phyloP scores from a whole-genome alignment of 192 early-diverging fungal species.

The Borealophlyctis nickersoniae region DNA sequence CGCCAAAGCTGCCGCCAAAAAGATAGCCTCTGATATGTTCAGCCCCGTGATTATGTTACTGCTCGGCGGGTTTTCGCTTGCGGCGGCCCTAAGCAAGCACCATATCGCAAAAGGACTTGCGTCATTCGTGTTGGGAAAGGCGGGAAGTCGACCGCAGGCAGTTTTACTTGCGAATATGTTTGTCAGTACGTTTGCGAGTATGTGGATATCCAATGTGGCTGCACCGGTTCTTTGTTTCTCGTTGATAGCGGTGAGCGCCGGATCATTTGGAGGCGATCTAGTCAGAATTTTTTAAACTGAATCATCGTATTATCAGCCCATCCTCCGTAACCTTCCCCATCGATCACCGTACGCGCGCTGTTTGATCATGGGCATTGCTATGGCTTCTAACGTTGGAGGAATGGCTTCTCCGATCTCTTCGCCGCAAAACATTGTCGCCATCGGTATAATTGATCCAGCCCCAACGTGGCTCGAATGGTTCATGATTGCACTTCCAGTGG shows the following conservation, averaged over 20 bases:
- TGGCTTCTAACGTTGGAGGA: slow-evolving; percentile 94
- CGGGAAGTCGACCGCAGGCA: slow-evolving; percentile 77
- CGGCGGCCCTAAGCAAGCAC: slow-evolving; percentile 92
- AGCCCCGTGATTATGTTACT: slow-evolving; percentile 94
- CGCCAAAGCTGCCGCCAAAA: slow-evolving; percentile 76
- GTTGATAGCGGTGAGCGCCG: slow-evolving; percentile 55
- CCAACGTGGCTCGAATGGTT: slow-evolving; percentile 94
- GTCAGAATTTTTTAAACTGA: no score
- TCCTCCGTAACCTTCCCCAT: slow-evolving; percentile 83
- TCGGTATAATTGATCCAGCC: slow-evolving; percentile 84
- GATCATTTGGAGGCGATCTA: no score
- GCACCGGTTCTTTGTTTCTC: slow-evolving; percentile 96
- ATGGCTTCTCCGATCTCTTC: slow-evolving; percentile 97
- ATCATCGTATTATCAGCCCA: slow-evolving; percentile 56
- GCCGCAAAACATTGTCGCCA: slow-evolving; percentile 97
- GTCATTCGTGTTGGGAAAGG: slow-evolving; percentile 80
- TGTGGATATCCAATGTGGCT: slow-evolving; percentile 98
- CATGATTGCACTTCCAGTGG: slow-evolving; percentile 80
- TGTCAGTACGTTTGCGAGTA: slow-evolving; percentile 93
- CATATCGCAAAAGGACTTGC: slow-evolving; percentile 90
- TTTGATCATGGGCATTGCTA: slow-evolving; percentile 92
- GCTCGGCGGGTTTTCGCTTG: slow-evolving; percentile 91
- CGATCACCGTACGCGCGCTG: slow-evolving; percentile 76
- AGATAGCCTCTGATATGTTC: slow-evolving; percentile 91
- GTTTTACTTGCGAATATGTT: slow-evolving; percentile 94